Percentiles rank a stretch among this genome's conserved stretches.
Conservation (phyloP, 106 monocot species). For the Acorus gramineus region DNA sequence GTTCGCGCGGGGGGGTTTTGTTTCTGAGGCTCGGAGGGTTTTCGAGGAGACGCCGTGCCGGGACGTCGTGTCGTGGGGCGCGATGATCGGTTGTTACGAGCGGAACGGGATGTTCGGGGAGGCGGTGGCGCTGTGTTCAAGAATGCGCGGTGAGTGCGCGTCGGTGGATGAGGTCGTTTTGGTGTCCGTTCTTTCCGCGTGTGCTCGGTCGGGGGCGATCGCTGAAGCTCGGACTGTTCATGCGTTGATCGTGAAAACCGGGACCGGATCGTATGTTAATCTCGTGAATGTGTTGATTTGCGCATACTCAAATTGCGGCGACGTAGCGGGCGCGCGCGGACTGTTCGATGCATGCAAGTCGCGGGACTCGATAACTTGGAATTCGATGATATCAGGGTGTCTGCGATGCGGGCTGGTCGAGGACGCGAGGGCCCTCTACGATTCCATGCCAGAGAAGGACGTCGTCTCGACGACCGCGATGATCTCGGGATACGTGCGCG, state of each 20-base stretch:
- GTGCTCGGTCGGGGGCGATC: slow-evolving; percentile 22
- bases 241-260: slow-evolving; percentile 41
- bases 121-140: slow-evolving; percentile 50
- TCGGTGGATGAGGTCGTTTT: slow-evolving; percentile 58
- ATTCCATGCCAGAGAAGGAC: slow-evolving; percentile 56
- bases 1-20: slow-evolving; percentile 26
- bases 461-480: slow-evolving; percentile 80
- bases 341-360: slow-evolving; percentile 40
- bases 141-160: slow-evolving; percentile 28
- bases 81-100: slow-evolving; percentile 73
- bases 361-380: slow-evolving; percentile 78
- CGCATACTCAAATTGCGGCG: slow-evolving; percentile 52
- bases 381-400: slow-evolving; percentile 81
- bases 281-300: slow-evolving; percentile 72
- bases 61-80: slow-evolving; percentile 74
- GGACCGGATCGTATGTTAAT: slow-evolving; percentile 46
- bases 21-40: slow-evolving; percentile 37
- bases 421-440: slow-evolving; percentile 41
- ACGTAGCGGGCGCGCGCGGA: slow-evolving; percentile 25
- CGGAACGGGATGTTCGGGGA: slow-evolving; percentile 53
- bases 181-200: slow-evolving; percentile 57
- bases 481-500: slow-evolving; percentile 62
- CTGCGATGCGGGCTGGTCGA: slow-evolving; percentile 38
- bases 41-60: slow-evolving; percentile 50
- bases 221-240: slow-evolving; percentile 46